Evolutionary conservation across 495 filamentous ascomycete species (phyloP), one percentile per base, ranked within the genome.

Genomic region (Penicillium crystallinum): DNA sequence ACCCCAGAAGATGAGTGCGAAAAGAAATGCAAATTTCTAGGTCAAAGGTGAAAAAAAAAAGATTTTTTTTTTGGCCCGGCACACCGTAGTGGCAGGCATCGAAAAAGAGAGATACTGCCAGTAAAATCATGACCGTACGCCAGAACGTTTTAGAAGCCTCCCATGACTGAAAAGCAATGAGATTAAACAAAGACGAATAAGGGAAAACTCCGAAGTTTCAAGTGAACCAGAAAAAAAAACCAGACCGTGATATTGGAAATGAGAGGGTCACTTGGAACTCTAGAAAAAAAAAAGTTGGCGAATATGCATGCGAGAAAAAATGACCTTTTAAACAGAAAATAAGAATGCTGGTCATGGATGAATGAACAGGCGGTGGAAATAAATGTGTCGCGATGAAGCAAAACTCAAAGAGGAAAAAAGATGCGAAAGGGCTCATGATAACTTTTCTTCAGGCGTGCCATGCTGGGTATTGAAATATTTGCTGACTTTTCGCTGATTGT

Each of bases 401-500:
- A 49, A 51, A 59, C 42, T 35, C 34, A 49, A 36, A 44, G 54
- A 36, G 46, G 54, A 30, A n/a, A n/a, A n/a, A n/a, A n/a, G n/a
- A 46, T 39, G 35, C 46, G 8, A 49, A 52, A 54, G 25, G 39
- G 58, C 51, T 66, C 56, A 44, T 53, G 47, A 58, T 54, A 53
- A 46, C 41, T 58, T 41, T 52, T 50, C 51, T 45, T 17, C 10
- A 25, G 47, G 40, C 49, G 31, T 37, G 33, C 49, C 57, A 45
- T 34, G 49, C 35, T 45, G 59, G 44, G 52, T 49, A 66, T 74
- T 69, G 56, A 78, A 59, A 34, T 74, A 59, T 49, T 66, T 68
- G 55, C 71, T 61, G 52, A 82, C 68, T 63, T 73, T 82, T 65
- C 77, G 76, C 54, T 80, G 75, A 61, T 80, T 85, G 62, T 72